A percentile compares a stretch with the other conserved stretches of the same genome.
Evolutionary conservation across 1,284 basidiomycete species (phyloP).

Genomic region (Vanrija sp.): DNA sequence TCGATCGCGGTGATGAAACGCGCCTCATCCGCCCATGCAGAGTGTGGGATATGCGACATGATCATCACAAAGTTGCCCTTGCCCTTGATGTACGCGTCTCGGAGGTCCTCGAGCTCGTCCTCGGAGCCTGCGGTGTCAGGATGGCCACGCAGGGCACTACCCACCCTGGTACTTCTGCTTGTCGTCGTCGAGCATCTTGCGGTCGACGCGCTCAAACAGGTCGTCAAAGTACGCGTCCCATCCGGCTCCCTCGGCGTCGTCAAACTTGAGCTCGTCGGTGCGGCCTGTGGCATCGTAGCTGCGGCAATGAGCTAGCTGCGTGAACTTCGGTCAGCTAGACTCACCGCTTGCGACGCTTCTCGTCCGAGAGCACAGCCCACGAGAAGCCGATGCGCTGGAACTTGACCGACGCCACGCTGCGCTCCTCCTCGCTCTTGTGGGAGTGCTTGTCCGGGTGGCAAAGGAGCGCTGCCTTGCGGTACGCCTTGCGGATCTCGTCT

Average conservation of each 20-base stretch:
- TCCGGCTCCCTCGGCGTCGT: slow-evolving; percentile 72
- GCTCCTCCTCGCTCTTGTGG: slow-evolving; percentile 57
- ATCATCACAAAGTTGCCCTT: slow-evolving; percentile 71
- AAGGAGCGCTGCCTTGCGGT: slow-evolving; percentile 73
- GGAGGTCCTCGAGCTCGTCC: slow-evolving; percentile 76
- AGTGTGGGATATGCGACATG: slow-evolving; percentile 79
- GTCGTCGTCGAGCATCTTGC: slow-evolving; percentile 79
- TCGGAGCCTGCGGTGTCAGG: slow-evolving; percentile 60
- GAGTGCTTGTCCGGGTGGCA: slow-evolving; percentile 87
- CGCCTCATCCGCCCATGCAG: slow-evolving; percentile 71
- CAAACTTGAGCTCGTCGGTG: slow-evolving; percentile 67
- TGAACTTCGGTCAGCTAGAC: background rate
- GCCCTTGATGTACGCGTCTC: slow-evolving; percentile 63
- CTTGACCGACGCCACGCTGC: slow-evolving; percentile 62
- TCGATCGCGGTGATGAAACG: slow-evolving; percentile 73
- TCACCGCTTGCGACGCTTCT: slow-evolving; percentile 60
- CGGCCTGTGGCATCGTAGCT: slow-evolving; percentile 75
- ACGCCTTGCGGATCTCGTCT: slow-evolving; percentile 75
- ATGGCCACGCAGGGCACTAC: slow-evolving; percentile 10
- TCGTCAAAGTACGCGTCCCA: slow-evolving; percentile 92
- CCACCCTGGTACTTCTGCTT: slow-evolving; percentile 86
- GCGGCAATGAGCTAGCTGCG: background rate
- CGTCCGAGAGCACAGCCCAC: slow-evolving; percentile 78
- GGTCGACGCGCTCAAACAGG: slow-evolving; percentile 79
- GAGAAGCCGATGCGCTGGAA: slow-evolving; percentile 91